Evolutionary conservation across 352 stramenopile species (phyloP).

Genomic region (Pythium graminicola): DNA sequence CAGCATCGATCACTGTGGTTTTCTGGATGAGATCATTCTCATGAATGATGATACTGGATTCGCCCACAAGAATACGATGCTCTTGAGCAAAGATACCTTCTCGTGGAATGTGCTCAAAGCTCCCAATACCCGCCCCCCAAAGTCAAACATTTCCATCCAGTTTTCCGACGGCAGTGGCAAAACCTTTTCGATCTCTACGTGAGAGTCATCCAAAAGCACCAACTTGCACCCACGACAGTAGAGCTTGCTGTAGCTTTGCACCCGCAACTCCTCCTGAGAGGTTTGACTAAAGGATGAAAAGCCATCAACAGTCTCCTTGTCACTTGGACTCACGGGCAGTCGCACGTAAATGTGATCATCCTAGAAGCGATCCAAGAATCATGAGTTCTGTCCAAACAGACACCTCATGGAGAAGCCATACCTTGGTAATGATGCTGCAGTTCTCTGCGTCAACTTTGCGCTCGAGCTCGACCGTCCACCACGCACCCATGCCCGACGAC

Average conservation of each 20-base stretch:
- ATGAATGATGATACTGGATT: constrained; percentile 62
- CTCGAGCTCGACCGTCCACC: constrained; percentile 54
- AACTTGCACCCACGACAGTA: constrained; percentile 38
- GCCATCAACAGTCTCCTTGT: constrained; percentile 42
- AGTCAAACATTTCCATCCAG: constrained; percentile 87
- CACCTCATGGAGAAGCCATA: neutral
- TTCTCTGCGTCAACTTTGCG: constrained; percentile 39
- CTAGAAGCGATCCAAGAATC: constrained; percentile 8
- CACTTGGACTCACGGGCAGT: constrained; percentile 39
- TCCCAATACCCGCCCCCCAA: constrained; percentile 73
- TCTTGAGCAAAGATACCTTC: constrained; percentile 54
- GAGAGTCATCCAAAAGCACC: constrained; percentile 15
- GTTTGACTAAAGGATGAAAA: constrained; percentile 59
- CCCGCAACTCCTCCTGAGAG: constrained; percentile 31
- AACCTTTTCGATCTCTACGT: constrained; percentile 41
- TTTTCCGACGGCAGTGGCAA: constrained; percentile 70
- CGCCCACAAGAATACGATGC: constrained; percentile 50
- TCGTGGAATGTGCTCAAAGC: constrained; percentile 71
- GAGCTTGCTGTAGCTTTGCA: constrained; percentile 36
- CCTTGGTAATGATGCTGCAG: constrained; percentile 32
- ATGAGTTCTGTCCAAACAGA: neutral
- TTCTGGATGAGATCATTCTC: constrained; percentile 28
- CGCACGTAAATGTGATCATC: constrained; percentile 61
- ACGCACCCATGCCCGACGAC: constrained; percentile 7
- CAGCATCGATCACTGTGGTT: neutral